Conservation (phyloP, 2,329 filamentous ascomycete genomes). For the Ophiostoma quercus region DNA sequence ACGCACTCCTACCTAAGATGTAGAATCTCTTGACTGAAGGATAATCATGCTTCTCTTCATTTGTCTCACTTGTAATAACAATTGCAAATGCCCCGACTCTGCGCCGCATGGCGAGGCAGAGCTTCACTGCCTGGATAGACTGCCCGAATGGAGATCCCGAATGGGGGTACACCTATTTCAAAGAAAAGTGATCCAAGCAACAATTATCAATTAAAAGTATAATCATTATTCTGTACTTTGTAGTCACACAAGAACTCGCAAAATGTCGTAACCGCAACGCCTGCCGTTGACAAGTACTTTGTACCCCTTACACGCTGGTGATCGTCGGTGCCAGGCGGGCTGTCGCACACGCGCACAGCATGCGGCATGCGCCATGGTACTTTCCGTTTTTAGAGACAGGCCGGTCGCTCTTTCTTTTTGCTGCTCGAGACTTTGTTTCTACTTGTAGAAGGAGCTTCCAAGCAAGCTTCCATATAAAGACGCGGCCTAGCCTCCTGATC, state of each 20-base stretch:
- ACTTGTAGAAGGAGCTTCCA: background rate
- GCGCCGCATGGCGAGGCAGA: background rate
- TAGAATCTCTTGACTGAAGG: background rate
- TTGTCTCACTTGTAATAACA: no score
- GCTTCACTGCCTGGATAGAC: background rate
- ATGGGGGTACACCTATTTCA: background rate
- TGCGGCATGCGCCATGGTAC: background rate
- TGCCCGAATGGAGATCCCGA: no score
- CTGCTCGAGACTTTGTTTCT: background rate
- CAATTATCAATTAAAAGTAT: background rate
- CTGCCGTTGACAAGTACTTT: background rate
- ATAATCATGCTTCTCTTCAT: no score
- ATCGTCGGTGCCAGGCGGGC: background rate
- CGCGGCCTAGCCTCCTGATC: slow-evolving; percentile 6
- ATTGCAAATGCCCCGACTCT: background rate
- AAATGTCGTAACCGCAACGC: slow-evolving; percentile 1
- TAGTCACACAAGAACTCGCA: background rate
- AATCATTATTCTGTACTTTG: background rate
- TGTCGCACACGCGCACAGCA: no score
- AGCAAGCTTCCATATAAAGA: background rate
- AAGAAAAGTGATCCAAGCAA: background rate
- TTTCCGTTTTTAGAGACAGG: background rate
- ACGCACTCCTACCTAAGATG: background rate
- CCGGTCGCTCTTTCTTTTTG: background rate
- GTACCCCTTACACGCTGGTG: background rate